Percentiles rank a stretch among this genome's conserved stretches.
These are phyloP conservation scores for Corylus americana DNA, from an alignment of 306 rosid species.

Conservation along the genomic window DNA sequence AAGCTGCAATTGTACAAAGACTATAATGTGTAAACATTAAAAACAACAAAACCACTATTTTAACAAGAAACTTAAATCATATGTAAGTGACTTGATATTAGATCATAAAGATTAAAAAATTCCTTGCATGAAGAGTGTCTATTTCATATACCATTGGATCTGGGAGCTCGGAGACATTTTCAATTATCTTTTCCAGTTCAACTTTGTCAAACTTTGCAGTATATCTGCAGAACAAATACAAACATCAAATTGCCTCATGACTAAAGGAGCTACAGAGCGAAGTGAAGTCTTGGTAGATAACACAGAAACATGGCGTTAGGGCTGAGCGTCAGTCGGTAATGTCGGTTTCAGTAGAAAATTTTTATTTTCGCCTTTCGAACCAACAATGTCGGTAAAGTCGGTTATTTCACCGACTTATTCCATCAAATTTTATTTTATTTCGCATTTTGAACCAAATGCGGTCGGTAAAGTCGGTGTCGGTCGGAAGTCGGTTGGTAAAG, in stretches of 20 bases:
- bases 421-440: no score
- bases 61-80: background rate
- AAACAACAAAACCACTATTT: background rate
- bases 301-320: background rate
- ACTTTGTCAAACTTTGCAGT: slow-evolving; percentile 83
- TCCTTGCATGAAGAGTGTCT: background rate
- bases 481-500: no score
- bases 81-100: background rate
- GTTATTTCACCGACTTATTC: no score
- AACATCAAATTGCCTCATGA: slow-evolving; percentile 14
- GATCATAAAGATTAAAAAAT: background rate
- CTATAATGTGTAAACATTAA: slow-evolving; percentile 2
- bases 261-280: background rate
- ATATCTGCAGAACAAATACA: slow-evolving; percentile 48
- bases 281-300: background rate
- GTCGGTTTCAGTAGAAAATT: no score
- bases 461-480: no score
- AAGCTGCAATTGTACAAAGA: slow-evolving; percentile 58
- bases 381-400: no score
- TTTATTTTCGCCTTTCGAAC: no score
- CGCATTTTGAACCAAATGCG: no score
- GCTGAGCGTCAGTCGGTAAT: no score
- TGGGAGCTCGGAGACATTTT: slow-evolving; percentile 71
- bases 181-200: slow-evolving; percentile 58
- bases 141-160: slow-evolving; percentile 73